Evolutionary conservation across 169 alveolate genomes (phyloP).

Genomic region (Babesia sp.): DNA sequence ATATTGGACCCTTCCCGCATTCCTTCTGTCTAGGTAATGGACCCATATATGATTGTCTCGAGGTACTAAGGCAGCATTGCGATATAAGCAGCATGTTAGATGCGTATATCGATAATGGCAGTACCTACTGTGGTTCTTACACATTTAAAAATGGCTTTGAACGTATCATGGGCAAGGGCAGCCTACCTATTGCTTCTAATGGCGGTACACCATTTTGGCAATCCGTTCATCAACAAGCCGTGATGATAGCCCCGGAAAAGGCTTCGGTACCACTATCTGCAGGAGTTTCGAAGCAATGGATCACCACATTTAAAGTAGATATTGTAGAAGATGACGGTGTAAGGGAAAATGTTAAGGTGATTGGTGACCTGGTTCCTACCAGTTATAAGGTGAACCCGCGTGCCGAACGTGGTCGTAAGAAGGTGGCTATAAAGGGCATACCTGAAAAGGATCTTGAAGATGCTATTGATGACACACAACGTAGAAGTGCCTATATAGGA

Average conservation of each 20-base stretch:
- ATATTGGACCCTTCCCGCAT: constrained; percentile 72
- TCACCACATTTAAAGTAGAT: constrained; percentile 37
- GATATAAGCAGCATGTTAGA: constrained; percentile 47
- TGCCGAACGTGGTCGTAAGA: constrained; percentile 80
- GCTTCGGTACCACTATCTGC: constrained; percentile 44
- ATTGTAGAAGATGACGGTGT: constrained; percentile 77
- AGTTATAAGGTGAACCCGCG: constrained; percentile 78
- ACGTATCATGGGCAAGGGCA: constrained; percentile 29
- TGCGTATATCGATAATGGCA: constrained; percentile 53
- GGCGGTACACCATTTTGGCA: constrained; percentile 66
- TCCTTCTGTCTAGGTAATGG: constrained; percentile 77
- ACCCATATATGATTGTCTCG: constrained; percentile 72
- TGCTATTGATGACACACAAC: constrained; percentile 13
- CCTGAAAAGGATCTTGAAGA: constrained; percentile 58
- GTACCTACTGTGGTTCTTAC: constrained; percentile 50
- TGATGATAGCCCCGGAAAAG: constrained; percentile 18
- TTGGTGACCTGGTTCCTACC: constrained; percentile 70
- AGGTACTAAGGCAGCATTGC: constrained; percentile 26
- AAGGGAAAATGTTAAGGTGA: constrained; percentile 46
- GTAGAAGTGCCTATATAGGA: constrained; percentile 51
- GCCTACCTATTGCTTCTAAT: constrained; percentile 57
- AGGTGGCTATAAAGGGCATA: constrained; percentile 55
- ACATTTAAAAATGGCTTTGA: constrained; percentile 18
- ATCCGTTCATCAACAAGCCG: constrained; percentile 34
- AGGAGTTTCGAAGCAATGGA: constrained; percentile 65